These are phyloP conservation scores for Parathielavia hyrcaniae DNA, from an alignment of 495 filamentous ascomycete genomes.

Conservation along the genomic window DNA sequence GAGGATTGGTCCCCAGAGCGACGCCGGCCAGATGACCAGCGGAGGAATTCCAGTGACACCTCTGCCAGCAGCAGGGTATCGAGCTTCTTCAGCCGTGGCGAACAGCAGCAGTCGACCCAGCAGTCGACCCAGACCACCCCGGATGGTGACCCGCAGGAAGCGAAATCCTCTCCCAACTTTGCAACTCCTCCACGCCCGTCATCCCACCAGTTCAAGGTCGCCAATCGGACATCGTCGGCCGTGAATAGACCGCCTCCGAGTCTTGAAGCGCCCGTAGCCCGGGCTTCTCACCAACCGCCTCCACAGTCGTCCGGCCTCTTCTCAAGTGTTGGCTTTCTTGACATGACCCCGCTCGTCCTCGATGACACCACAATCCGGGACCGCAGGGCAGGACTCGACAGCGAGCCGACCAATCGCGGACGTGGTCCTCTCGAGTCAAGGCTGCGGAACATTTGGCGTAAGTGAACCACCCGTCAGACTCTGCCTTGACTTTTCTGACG, in stretches of 20 bases:
- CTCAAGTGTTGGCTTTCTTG: not conserved
- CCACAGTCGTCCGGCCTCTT: not conserved
- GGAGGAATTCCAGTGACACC: not conserved
- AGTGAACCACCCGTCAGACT: not conserved
- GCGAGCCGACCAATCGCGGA: not conserved
- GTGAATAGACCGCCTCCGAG: not conserved
- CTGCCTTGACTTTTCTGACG: not conserved
- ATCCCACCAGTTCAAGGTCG: not conserved
- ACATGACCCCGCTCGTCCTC: not conserved
- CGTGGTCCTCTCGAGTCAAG: constrained; percentile 10
- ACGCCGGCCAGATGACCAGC: not conserved
- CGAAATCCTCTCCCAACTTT: not conserved
- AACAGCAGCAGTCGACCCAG: not conserved
- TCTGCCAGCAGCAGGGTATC: constrained; percentile 15
- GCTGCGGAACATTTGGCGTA: constrained; percentile 32
- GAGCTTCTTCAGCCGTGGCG: constrained; percentile 25
- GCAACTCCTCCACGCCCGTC: not conserved
- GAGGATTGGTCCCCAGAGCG: not conserved
- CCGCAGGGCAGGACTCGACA: not conserved
- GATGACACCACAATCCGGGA: too few relatives aligned
- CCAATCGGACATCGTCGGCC: not conserved
- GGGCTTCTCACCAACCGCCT: not conserved
- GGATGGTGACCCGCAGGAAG: constrained; percentile 13
- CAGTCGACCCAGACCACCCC: constrained; percentile 31
- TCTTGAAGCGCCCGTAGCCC: not conserved